Evolutionary conservation across 805 yeast species (phyloP).

Genomic region (Barnettozyma sucrosica): DNA sequence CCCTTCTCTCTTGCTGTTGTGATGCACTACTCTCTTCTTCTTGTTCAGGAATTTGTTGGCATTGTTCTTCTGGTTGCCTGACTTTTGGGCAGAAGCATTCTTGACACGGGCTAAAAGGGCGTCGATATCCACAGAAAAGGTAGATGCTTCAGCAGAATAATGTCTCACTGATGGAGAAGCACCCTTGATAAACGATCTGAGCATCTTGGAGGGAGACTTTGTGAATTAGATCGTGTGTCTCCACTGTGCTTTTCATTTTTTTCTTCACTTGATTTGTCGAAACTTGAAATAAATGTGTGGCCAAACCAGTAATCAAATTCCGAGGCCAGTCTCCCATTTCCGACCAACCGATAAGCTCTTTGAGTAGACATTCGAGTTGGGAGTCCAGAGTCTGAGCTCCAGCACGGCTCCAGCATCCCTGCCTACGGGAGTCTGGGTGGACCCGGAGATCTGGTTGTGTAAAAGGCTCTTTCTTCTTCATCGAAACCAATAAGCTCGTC

Average conservation of each 20-base stretch:
- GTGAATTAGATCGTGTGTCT: too few species aligned
- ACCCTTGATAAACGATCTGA: slow-evolving; percentile 3
- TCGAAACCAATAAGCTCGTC: slow-evolving; percentile 11
- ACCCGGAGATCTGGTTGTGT: too few species aligned
- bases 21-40: neutral
- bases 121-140: slow-evolving; percentile 9
- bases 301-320: neutral
- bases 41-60: neutral
- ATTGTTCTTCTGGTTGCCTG: neutral
- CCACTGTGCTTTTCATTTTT: neutral
- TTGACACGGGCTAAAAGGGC: slow-evolving; percentile 11
- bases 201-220: slow-evolving; percentile 1
- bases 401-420: too few species aligned
- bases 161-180: slow-evolving; percentile 1
- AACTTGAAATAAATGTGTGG: neutral
- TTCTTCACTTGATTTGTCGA: neutral
- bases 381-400: too few species aligned
- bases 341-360: too few species aligned
- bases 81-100: slow-evolving; percentile 2
- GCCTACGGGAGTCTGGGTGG: too few species aligned
- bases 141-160: slow-evolving; percentile 2
- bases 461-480: neutral
- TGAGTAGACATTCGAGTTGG: too few species aligned
- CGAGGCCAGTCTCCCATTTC: too few species aligned
- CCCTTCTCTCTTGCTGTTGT: neutral